A percentile compares a stretch with the other conserved stretches of the same genome.
These are phyloP conservation scores for Coniochaeta sp. DNA, from an alignment of 2,329 filamentous ascomycete genomes.

Conservation along the genomic window DNA sequence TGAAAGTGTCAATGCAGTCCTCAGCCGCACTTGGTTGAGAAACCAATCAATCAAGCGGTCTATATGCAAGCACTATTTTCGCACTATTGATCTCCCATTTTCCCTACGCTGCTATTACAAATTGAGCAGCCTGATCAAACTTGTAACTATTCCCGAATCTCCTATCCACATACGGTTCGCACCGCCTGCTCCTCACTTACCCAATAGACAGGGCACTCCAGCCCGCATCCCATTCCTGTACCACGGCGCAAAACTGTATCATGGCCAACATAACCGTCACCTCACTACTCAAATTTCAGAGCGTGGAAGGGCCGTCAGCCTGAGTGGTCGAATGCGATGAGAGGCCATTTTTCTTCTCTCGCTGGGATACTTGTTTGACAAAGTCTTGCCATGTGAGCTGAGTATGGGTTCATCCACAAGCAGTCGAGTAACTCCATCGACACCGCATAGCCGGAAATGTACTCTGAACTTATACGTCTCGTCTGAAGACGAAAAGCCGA, in stretches of 20 bases:
- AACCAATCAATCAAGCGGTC: too few species aligned
- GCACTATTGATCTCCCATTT: too few species aligned
- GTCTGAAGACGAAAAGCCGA: not conserved
- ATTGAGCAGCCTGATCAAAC: conserved; percentile 37
- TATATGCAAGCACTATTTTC: too few species aligned
- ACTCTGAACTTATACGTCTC: not conserved
- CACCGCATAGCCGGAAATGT: not conserved
- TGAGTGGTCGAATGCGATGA: not conserved
- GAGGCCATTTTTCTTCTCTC: not conserved
- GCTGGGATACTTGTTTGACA: not conserved
- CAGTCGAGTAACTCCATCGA: too few species aligned
- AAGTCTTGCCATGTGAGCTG: not conserved
- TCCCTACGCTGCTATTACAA: not conserved
- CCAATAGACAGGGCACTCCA: conserved; percentile 40
- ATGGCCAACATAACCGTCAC: conserved; percentile 52
- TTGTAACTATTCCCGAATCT: conserved; percentile 56
- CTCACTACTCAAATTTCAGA: conserved; percentile 34
- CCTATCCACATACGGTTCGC: conserved; percentile 42
- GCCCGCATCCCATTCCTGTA: conserved; percentile 47
- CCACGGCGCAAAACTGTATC: conserved; percentile 52
- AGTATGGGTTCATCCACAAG: too few species aligned
- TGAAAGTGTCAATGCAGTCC: too few species aligned
- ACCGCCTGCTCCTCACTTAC: conserved; percentile 21
- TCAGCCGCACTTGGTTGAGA: too few species aligned
- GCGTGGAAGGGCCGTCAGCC: not conserved